Conservation (phyloP, 2,329 filamentous ascomycete species). For the Fusarium sp. region DNA sequence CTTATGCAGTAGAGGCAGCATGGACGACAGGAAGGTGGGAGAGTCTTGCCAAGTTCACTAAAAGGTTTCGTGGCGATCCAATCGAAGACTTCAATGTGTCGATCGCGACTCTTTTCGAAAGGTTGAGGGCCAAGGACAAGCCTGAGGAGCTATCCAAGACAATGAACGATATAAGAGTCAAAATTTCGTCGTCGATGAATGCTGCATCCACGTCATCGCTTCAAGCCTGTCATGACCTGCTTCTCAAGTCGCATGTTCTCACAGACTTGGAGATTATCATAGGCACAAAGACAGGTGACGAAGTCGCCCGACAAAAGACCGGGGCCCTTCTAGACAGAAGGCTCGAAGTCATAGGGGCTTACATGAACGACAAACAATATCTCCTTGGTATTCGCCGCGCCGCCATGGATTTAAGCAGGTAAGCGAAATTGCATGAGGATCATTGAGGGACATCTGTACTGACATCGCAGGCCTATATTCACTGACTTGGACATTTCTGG, state of each 20-base stretch:
- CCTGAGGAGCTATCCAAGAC: slow-evolving; percentile 67
- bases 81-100: slow-evolving; percentile 82
- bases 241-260: slow-evolving; percentile 88
- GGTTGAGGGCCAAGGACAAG: slow-evolving; percentile 67
- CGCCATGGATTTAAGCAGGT: slow-evolving; percentile 84
- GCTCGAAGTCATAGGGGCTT: slow-evolving; percentile 90
- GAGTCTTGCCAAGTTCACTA: slow-evolving; percentile 76
- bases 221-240: slow-evolving; percentile 84
- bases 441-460: background rate
- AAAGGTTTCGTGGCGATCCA: slow-evolving; percentile 63
- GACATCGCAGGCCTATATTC: slow-evolving; percentile 66
- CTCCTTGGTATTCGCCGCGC: slow-evolving; percentile 87
- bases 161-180: slow-evolving; percentile 75
- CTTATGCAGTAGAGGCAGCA: slow-evolving; percentile 89
- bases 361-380: slow-evolving; percentile 93
- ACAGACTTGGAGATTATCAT: slow-evolving; percentile 87
- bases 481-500: slow-evolving; percentile 81
- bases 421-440: slow-evolving; percentile 49
- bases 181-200: slow-evolving; percentile 80
- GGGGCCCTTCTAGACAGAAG: slow-evolving; percentile 72
- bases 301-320: slow-evolving; percentile 54
- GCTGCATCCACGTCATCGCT: slow-evolving; percentile 83
- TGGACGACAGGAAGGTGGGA: slow-evolving; percentile 91
- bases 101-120: slow-evolving; percentile 72
- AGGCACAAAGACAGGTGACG: slow-evolving; percentile 59